Base-by-base conservation (phyloP, 768 basidiomycete species). In the Chalciporus piperatus region DNA sequence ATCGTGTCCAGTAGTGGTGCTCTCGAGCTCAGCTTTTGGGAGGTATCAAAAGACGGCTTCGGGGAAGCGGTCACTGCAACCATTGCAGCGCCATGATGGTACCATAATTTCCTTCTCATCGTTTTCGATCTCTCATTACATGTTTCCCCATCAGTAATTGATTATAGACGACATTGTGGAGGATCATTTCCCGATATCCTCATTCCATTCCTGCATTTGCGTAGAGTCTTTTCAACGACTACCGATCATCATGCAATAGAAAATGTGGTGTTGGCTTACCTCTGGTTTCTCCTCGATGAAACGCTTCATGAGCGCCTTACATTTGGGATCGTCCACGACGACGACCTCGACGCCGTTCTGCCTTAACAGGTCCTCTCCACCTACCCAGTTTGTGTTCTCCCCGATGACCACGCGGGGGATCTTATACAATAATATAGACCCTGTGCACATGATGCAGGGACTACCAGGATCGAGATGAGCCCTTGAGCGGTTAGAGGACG, bases 361-460 rank as follows among this genome's bases (percentile, higher is more conserved):
- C 33, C 70, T 73, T 14, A 87, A 71, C 17, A 84, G 68, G 17
- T 78, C 73, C 56, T 86, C 84, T 1, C 72, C 76, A 9, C 81
- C 82, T 14, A 75, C 54, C 57, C 77, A 82, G 33, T 73, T 85
- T 16, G 54, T 41, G 55, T 84, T 83, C 62, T 86, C 84, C 16
- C 83, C 84, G 42, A 87, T 79, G 11, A 87, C 83, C 8, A 85
- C 78, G 6, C 84, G 75, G 5, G 81, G 80, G 37, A 87, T 84
- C 41, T 78, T 77, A 67, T 83, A 85, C 10, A 85, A 70, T n/a
- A 82, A 52, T 22, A 83, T 79, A 1, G 83, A 78, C 8, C 83
- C 84, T 1, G 78, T 74, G 59, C 85, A 86, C 85, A 85, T 84
- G 47, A 70, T 75, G 59, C 85, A 86, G 2, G 85, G 85, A 40